Evolutionary conservation across 495 filamentous ascomycete species (phyloP).

Genomic region (Tuber melanosporum): DNA sequence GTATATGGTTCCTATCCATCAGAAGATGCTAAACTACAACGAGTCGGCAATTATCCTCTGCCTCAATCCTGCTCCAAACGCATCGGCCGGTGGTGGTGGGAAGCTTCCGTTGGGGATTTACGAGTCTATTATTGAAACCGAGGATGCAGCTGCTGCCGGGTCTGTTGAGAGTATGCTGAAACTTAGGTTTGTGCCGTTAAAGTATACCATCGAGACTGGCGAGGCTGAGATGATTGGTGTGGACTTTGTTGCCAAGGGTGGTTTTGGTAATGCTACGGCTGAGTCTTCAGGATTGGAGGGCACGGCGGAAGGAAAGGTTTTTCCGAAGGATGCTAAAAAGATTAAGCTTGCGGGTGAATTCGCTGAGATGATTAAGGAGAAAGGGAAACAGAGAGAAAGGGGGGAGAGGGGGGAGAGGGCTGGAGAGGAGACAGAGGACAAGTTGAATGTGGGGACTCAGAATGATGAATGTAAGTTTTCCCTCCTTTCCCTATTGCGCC

Average conservation of each 20-base stretch:
- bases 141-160: constrained; percentile 48
- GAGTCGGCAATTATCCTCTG: constrained; percentile 82
- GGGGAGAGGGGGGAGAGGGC: constrained; percentile 46
- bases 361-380: constrained; percentile 39
- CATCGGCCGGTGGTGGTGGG: constrained; percentile 53
- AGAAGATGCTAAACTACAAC: constrained; percentile 66
- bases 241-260: constrained; percentile 78
- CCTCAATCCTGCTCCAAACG: constrained; percentile 64
- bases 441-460: constrained; percentile 28
- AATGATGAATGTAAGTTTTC: constrained; percentile 45
- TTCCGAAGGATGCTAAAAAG: constrained; percentile 44
- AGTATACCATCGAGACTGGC: constrained; percentile 82
- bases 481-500: not conserved
- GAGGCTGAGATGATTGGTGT: constrained; percentile 97
- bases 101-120: constrained; percentile 87
- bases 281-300: constrained; percentile 41
- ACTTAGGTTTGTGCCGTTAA: constrained; percentile 73
- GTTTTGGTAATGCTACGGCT: constrained; percentile 63
- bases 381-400: constrained; percentile 42
- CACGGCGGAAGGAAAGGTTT: constrained; percentile 18
- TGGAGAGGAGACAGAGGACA: constrained; percentile 26
- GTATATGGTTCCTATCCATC: constrained; percentile 65
- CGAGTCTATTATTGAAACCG: constrained; percentile 70
- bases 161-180: constrained; percentile 64
- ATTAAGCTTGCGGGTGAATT: constrained; percentile 44